phyloP scores from a whole-genome alignment of 352 stramenopile species.

The Pythium volutum region DNA sequence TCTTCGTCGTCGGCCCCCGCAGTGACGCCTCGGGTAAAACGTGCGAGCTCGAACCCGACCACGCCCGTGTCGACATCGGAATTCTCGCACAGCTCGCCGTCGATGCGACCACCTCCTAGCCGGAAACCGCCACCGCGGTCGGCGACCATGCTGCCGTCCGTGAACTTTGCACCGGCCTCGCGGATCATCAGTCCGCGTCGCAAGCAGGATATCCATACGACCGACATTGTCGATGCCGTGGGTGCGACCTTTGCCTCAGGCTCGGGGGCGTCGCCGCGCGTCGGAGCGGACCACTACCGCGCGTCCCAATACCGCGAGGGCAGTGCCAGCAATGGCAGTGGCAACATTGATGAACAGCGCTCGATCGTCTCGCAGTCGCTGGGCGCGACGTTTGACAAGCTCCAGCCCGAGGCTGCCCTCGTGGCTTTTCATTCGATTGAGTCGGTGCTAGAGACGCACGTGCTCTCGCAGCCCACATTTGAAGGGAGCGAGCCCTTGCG shows the following conservation, averaged over 20 bases:
- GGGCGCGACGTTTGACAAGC: conserved; percentile 47
- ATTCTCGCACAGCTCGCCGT: background rate
- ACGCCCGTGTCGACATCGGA: background rate
- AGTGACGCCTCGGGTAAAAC: conserved; percentile 16
- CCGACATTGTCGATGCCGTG: conserved; percentile 16
- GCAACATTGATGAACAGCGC: conserved; percentile 39
- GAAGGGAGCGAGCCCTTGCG: conserved; percentile 35
- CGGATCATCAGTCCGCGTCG: conserved; percentile 26
- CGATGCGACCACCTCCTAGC: background rate
- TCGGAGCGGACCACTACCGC: conserved; percentile 2
- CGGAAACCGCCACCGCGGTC: conserved; percentile 3
- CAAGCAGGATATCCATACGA: conserved; percentile 18
- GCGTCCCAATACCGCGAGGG: conserved; percentile 13
- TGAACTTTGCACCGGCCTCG: background rate
- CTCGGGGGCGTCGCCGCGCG: conserved; percentile 11
- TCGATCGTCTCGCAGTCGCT: conserved; percentile 40
- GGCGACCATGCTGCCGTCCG: conserved; percentile 4
- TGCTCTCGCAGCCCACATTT: conserved; percentile 35
- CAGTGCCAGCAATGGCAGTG: conserved; percentile 5
- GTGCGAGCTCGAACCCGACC: conserved; percentile 14
- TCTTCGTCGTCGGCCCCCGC: background rate
- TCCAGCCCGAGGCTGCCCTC: conserved; percentile 54
- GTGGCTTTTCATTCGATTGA: conserved; percentile 61
- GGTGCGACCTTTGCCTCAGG: conserved; percentile 13
- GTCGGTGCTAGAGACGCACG: conserved; percentile 47